Evolutionary conservation across 2,329 filamentous ascomycete species (phyloP).

Genomic region (Lachnellula occidentalis): DNA sequence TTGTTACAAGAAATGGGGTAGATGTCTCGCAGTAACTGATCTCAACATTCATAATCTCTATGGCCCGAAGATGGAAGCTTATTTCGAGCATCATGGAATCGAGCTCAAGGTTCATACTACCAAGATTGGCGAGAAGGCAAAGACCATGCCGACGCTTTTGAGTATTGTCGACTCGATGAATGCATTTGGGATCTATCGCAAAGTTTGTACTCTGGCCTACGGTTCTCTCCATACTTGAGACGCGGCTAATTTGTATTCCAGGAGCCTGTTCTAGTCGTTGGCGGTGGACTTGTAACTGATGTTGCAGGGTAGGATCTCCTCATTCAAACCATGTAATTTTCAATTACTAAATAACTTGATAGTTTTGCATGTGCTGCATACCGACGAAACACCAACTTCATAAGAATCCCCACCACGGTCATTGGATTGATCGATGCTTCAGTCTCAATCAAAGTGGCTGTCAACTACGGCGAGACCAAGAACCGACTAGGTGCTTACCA

Average conservation of each 20-base stretch:
- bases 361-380: conserved; percentile 68
- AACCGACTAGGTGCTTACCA: conserved; percentile 70
- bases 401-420: conserved; percentile 68
- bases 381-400: conserved; percentile 67
- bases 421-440: conserved; percentile 72
- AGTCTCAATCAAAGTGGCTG: conserved; percentile 72
- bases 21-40: conserved; percentile 65
- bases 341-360: neutral
- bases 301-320: conserved; percentile 58
- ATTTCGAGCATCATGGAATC: conserved; percentile 61
- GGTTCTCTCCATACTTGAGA: neutral
- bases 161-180: conserved; percentile 70
- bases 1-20: conserved; percentile 60
- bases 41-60: conserved; percentile 66
- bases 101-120: conserved; percentile 63
- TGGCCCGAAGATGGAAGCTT: conserved; percentile 57
- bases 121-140: conserved; percentile 70
- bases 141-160: conserved; percentile 64
- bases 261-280: conserved; percentile 62
- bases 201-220: conserved; percentile 34
- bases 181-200: conserved; percentile 64
- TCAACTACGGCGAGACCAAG: conserved; percentile 73
- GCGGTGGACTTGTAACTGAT: conserved; percentile 66
- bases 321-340: conserved; percentile 21
- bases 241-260: conserved; percentile 23